Evolutionary conservation across 768 basidiomycete genomes (phyloP), one percentile per base, ranked within the genome.

Genomic region (Rhodotorula kratochvilovae): DNA sequence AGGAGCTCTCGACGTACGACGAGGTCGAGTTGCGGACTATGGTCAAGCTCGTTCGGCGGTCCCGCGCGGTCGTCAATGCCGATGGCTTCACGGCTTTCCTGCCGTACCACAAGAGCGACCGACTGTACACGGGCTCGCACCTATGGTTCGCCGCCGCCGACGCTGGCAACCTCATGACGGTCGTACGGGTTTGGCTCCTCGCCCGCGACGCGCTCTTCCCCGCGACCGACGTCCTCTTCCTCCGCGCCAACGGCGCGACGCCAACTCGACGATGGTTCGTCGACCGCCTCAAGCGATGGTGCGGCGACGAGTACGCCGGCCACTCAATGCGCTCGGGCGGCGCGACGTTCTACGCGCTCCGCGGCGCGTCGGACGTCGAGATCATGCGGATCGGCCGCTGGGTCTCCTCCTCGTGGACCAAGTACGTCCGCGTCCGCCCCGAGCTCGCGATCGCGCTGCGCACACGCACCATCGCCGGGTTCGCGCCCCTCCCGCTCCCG

Each of bases 191-290:
- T 13, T 61, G 33, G 31, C 29, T 61, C 60, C 3, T 2, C 3
- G 60, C 21, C 6, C 36, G 60, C 27, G 60, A 61, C 60, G 45
- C 45, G 7, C 29, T 29, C 46, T 33, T 29, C 27, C 45, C 45
- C 45, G 4, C 29, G 31, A 2, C 29, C 29, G 45, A 5, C 39
- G n/a, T 31, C n/a, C 42, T 61, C 42, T 50, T 71, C 63, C n/a
- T 84, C 81, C 59, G 80, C 81, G 58, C 79, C 79, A 55, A 71
- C 79, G 50, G 71, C 75, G 69, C 61, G 33, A 12, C 21, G 21
- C 55, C 55, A 8, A 35, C 55, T 3, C 55, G 55, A 23, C 55
- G 33, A 15, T 56, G 55, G 55, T 56, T 56, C 23, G 55, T 56
- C 31, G 19, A 35, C 5, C 5, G 3, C 29, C 31, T 56, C 33